These are phyloP conservation scores for Cyclocybe aegerita DNA, from an alignment of 768 basidiomycete genomes.

Conservation along the genomic window DNA sequence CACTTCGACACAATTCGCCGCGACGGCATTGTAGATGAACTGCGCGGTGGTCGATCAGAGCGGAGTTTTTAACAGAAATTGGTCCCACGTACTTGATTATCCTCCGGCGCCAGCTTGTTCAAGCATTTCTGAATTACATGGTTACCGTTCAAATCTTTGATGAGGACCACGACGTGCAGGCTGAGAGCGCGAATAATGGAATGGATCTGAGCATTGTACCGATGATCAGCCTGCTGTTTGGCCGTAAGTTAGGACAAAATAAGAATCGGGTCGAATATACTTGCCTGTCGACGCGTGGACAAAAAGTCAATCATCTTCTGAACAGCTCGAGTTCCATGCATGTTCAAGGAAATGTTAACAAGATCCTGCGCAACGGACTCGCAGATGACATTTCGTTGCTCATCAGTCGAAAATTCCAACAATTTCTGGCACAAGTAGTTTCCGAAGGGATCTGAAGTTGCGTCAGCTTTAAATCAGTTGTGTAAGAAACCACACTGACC, in stretches of 20 bases:
- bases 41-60: slow-evolving; percentile 24
- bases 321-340: slow-evolving; percentile 99
- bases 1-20: slow-evolving; percentile 98
- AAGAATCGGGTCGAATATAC: slow-evolving; percentile 33
- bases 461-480: slow-evolving; percentile 1
- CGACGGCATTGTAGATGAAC: slow-evolving; percentile 99
- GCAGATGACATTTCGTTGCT: slow-evolving; percentile 95
- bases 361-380: slow-evolving; percentile 97
- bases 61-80: not conserved
- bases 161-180: slow-evolving; percentile 96
- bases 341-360: slow-evolving; percentile 97
- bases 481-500: slow-evolving; percentile 42
- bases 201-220: slow-evolving; percentile 90
- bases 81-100: slow-evolving; percentile 76
- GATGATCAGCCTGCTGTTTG: slow-evolving; percentile 68
- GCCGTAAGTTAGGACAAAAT: slow-evolving; percentile 51
- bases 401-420: slow-evolving; percentile 94
- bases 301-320: slow-evolving; percentile 99
- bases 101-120: slow-evolving; percentile 96
- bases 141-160: slow-evolving; percentile 97
- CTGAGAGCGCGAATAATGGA: slow-evolving; percentile 96
- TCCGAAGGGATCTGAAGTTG: slow-evolving; percentile 84
- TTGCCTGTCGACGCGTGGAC: slow-evolving; percentile 89
- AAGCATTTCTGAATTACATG: slow-evolving; percentile 99
- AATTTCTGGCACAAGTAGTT: slow-evolving; percentile 99